A percentile compares a stretch with the other conserved stretches of the same genome.
Conservation (phyloP, 2,329 filamentous ascomycete species). For the Gaeumannomyces tritici region DNA sequence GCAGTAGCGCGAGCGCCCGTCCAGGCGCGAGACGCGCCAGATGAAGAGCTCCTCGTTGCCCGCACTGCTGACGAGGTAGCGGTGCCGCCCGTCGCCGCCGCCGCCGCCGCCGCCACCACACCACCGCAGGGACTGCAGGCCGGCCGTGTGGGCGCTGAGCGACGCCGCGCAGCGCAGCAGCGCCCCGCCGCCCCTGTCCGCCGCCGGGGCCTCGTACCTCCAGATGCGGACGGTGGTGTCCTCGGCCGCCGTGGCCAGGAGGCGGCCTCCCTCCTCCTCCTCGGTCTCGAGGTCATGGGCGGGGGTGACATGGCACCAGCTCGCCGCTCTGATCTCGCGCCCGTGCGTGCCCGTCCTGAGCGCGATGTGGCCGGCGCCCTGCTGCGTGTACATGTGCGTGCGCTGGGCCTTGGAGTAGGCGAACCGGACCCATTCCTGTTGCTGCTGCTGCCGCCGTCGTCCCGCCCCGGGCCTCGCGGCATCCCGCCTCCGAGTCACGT, state of each 20-base stretch:
- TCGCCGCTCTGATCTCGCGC: constrained; percentile 61
- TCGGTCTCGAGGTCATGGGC: too few species aligned
- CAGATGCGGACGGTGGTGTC: constrained; percentile 69
- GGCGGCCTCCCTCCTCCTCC: constrained; percentile 11
- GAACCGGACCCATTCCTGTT: constrained; percentile 36
- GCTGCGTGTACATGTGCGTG: constrained; percentile 37
- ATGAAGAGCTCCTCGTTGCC: constrained; percentile 85
- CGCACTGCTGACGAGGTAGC: constrained; percentile 66
- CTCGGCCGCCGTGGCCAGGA: constrained; percentile 60
- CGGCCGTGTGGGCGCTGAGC: constrained; percentile 70
- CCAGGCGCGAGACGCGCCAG: constrained; percentile 57
- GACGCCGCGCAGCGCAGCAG: constrained; percentile 45
- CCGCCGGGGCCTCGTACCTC: constrained; percentile 27
- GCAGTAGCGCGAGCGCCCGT: constrained; percentile 24
- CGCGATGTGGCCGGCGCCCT: constrained; percentile 23
- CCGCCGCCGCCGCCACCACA: constrained; percentile 34
- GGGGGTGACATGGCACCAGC: constrained; percentile 12
- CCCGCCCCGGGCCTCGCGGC: constrained; percentile 9
- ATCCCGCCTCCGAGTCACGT: constrained; percentile 5
- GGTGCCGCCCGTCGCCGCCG: neutral
- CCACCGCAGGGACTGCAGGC: constrained; percentile 76
- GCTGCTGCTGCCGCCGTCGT: constrained; percentile 8
- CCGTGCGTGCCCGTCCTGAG: constrained; percentile 71
- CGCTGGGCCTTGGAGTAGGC: constrained; percentile 65
- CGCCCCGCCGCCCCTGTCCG: constrained; percentile 7